Base-by-base conservation (phyloP, 306 rosid genomes). In the Corylus heterophylla region DNA sequence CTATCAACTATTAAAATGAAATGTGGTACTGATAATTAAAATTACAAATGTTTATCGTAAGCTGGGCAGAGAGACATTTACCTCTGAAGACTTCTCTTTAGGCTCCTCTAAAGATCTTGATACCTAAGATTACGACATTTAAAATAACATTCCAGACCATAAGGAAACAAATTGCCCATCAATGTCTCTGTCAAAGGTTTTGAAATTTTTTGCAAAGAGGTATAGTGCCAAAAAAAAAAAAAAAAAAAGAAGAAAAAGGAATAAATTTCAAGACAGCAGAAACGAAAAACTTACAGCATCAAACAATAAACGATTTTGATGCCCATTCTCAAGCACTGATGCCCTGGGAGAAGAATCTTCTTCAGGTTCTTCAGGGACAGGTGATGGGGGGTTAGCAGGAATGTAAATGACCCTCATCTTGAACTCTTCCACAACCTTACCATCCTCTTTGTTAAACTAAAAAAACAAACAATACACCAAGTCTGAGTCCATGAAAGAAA, bases 351-450 rank as follows among this genome's bases (percentile, higher is more conserved):
- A 81, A 58, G 88, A 85, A 47, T 78, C 88, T 76, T 85, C 88
- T 35, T 82, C 88, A 25, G 90, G 62, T 66, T 81, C 90, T 77
- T 87, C 85, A 11, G 86, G 87, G 17, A 87, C 85, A 58, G 90
- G 87, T 6, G 86, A 84, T 0, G 90, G 90, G 55, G 88, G 88
- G 67, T 85, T 85, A 2, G 88, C 86, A 70, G 84, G 84, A 74
- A 80, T 59, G 82, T 85, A 87, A 54, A 71, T 51, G 44, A 87
- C 90, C 58, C 90, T 80, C 84, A 87, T 69, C 69, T 81, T 87
- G 74, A 73, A 76, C 69, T 81, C 90, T 22, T 82, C 90, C 25
- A 81, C 84, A 9, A 44, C 73, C 17, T 84, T 84, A 49, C 88
- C 86, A 62, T 73, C 80, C 63, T 76, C 86, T 81, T 84, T 84